Base-by-base conservation (phyloP, 73 alveolate species). In the Stentor coeruleus region DNA sequence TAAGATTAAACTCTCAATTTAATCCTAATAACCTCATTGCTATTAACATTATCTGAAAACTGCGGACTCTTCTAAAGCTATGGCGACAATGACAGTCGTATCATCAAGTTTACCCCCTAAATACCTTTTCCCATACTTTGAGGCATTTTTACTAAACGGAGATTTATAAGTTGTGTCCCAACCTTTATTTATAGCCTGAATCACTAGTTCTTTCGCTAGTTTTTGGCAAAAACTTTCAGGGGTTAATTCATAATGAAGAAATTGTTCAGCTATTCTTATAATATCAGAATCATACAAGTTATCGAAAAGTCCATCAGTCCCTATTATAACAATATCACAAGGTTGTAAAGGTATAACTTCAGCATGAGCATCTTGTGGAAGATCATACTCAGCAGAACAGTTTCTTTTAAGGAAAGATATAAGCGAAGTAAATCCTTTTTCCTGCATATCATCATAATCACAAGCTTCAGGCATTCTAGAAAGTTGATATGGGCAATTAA, bases 381-480 rank as follows among this genome's bases (percentile, higher is more conserved):
- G 20, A 49, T 11, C 6, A 49, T 11, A 49, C 66, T 49, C 20
- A 49, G 6, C 20, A 6, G 28, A 20, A 49, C 20, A 6, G 20
- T 49, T 49, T 49, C 66, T 49, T 49, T 49, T 49, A 49, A 49
- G n/a, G n/a, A n/a, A n/a, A n/a, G n/a, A n/a, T n/a, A n/a, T n/a
- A n/a, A n/a, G n/a, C n/a, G n/a, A n/a, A n/a, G n/a, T n/a, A n/a
- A n/a, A n/a, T n/a, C n/a, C n/a, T n/a, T n/a, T n/a, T n/a, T n/a
- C n/a, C n/a, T n/a, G n/a, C n/a, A n/a, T n/a, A n/a, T n/a, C 66
- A 49, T 49, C 66, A 11, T 49, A 11, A 11, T 20, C 66, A 6
- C 20, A 11, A 6, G 28, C 66, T 20, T 11, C 6, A 49, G 6
- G 28, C 66, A 11, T 49, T 49, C 66, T 20, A 49, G 20, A 20